phyloP scores from a whole-genome alignment of 202 grass and related monocot genomes.

The Brachypodium distachyon region DNA sequence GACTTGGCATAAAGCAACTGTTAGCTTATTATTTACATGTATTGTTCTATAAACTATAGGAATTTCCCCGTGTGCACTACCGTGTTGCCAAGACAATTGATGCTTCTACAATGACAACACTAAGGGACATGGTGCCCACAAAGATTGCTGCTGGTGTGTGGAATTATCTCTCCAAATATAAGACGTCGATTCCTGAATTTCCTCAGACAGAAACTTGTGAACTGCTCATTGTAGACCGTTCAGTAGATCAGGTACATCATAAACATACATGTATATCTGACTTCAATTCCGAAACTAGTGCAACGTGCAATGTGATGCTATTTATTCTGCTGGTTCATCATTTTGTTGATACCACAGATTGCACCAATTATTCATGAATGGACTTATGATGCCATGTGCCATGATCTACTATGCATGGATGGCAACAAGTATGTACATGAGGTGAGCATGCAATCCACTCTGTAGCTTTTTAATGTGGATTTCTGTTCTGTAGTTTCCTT shows the following conservation, averaged over 20 bases:
- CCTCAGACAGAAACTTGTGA: conserved; percentile 90
- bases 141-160: conserved; percentile 85
- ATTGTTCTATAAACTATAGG: conserved; percentile 40
- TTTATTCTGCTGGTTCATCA: conserved; percentile 15
- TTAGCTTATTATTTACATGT: not conserved
- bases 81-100: conserved; percentile 73
- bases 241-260: conserved; percentile 70
- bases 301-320: conserved; percentile 3
- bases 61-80: conserved; percentile 88
- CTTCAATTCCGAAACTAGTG: not conserved
- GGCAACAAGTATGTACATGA: conserved; percentile 93
- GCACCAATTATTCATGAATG: conserved; percentile 96
- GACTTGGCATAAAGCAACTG: conserved; percentile 5
- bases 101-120: conserved; percentile 59
- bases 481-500: not conserved
- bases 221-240: conserved; percentile 86
- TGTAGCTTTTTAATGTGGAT: not conserved
- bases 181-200: conserved; percentile 62
- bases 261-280: conserved; percentile 4
- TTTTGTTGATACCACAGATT: conserved; percentile 48
- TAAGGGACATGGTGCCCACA: conserved; percentile 65
- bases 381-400: conserved; percentile 98
- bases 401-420: conserved; percentile 89
- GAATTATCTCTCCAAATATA: conserved; percentile 72
- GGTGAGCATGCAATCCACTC: conserved; percentile 37